phyloP scores from a whole-genome alignment of 257 asterid genomes.

The Solanum paucissectum region DNA sequence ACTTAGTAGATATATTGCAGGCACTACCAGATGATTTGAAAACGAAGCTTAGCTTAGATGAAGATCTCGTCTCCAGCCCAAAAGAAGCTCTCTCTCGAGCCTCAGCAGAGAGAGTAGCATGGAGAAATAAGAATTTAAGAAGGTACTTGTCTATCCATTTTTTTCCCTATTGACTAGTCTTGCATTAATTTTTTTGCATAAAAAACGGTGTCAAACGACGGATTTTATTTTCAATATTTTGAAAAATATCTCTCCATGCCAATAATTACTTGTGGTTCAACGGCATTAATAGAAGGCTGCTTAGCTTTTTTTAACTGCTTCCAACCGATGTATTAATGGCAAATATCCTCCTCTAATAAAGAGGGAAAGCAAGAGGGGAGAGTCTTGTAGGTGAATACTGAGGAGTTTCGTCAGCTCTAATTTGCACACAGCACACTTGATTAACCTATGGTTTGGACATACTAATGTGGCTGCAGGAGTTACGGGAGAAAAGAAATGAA shows the following conservation, averaged over 20 bases:
- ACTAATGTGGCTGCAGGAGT: neutral
- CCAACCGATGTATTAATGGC: neutral
- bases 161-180: neutral
- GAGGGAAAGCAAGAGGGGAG: neutral
- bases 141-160: constrained; percentile 23
- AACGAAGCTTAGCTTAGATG: constrained; percentile 87
- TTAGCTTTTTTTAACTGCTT: neutral
- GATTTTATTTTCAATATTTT: neutral
- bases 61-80: constrained; percentile 76
- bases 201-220: neutral
- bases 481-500: neutral
- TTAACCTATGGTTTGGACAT: neutral
- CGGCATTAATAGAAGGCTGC: neutral
- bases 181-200: neutral
- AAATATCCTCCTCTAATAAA: neutral
- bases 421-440: neutral
- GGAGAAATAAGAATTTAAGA: constrained; percentile 49
- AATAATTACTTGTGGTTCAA: neutral
- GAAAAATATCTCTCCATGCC: neutral
- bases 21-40: constrained; percentile 92
- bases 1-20: constrained; percentile 35
- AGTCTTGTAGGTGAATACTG: neutral
- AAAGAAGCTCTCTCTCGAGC: constrained; percentile 77
- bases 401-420: neutral
- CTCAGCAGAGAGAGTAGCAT: constrained; percentile 52